These are phyloP conservation scores for Benincasa hispida DNA, from an alignment of 306 rosid species.

Conservation along the genomic window DNA sequence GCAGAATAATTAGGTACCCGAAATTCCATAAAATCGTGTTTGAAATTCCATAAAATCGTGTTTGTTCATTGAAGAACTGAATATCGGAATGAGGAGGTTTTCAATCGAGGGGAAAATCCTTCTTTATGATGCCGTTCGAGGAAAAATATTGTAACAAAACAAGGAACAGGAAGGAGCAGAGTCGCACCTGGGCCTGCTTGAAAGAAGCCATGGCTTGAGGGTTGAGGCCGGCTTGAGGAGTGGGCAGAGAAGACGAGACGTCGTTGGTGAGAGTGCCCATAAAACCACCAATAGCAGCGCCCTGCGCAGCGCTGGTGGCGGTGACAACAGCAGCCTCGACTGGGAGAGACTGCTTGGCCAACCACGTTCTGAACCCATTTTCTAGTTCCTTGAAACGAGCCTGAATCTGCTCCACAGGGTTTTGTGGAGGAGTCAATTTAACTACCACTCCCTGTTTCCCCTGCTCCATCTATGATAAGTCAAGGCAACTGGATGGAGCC, in stretches of 20 bases:
- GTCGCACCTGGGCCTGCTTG: slow-evolving; percentile 80
- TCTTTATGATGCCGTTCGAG: too few species aligned
- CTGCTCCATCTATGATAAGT: slow-evolving; percentile 33
- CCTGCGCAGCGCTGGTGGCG: slow-evolving; percentile 78
- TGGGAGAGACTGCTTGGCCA: slow-evolving; percentile 64
- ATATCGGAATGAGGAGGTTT: background rate
- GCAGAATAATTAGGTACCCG: background rate
- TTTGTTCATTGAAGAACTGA: background rate
- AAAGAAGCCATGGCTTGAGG: slow-evolving; percentile 90
- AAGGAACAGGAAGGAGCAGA: background rate
- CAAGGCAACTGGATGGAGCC: background rate
- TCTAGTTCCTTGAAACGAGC: slow-evolving; percentile 55
- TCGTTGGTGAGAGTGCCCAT: slow-evolving; percentile 78
- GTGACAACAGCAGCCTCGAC: slow-evolving; percentile 89
- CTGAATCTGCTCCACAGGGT: slow-evolving; percentile 64
- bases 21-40: background rate
- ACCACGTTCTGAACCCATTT: slow-evolving; percentile 44
- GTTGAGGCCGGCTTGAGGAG: slow-evolving; percentile 48
- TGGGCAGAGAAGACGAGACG: slow-evolving; percentile 42
- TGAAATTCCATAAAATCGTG: background rate
- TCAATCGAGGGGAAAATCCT: too few species aligned
- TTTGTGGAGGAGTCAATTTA: slow-evolving; percentile 38
- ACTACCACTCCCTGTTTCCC: slow-evolving; percentile 48
- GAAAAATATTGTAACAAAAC: background rate
- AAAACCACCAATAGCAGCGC: slow-evolving; percentile 74